Percentiles rank a stretch among this genome's conserved stretches.
These are phyloP conservation scores for Camillea tinctor DNA, from an alignment of 2,329 filamentous ascomycete species.

Conservation along the genomic window DNA sequence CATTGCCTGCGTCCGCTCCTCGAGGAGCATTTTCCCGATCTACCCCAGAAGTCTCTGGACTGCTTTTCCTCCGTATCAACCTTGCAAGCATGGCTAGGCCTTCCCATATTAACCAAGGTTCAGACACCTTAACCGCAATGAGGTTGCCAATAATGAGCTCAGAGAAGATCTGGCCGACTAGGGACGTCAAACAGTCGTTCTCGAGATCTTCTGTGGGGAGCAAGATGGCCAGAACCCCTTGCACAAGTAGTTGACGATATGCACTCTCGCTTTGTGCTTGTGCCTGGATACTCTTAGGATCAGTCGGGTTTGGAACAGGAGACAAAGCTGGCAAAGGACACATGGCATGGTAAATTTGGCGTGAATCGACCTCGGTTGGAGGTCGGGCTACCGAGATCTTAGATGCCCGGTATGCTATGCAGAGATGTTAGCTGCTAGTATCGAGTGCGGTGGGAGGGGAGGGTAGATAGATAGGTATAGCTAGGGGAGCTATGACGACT, in stretches of 20 bases:
- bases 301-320: slow-evolving; percentile 64
- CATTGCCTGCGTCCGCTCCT: slow-evolving; percentile 4
- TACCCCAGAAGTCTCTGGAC: slow-evolving; percentile 12
- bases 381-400: slow-evolving; percentile 56
- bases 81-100: slow-evolving; percentile 70
- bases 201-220: slow-evolving; percentile 90
- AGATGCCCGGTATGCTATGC: slow-evolving; percentile 70
- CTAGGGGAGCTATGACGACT: slow-evolving; percentile 23
- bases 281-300: slow-evolving; percentile 49
- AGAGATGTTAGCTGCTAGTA: slow-evolving; percentile 9
- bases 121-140: slow-evolving; percentile 74
- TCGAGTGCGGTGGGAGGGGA: background rate
- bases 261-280: slow-evolving; percentile 76
- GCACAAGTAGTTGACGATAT: slow-evolving; percentile 86
- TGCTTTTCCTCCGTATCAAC: slow-evolving; percentile 32
- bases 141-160: slow-evolving; percentile 86
- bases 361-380: slow-evolving; percentile 60
- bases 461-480: slow-evolving; percentile 1
- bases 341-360: slow-evolving; percentile 78
- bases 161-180: slow-evolving; percentile 84
- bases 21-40: slow-evolving; percentile 3
- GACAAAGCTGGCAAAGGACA: slow-evolving; percentile 78
- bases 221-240: slow-evolving; percentile 76
- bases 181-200: slow-evolving; percentile 77
- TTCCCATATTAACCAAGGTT: slow-evolving; percentile 90